Evolutionary conservation across 2,329 filamentous ascomycete species (phyloP).

Genomic region (Penicillium janthinellum): DNA sequence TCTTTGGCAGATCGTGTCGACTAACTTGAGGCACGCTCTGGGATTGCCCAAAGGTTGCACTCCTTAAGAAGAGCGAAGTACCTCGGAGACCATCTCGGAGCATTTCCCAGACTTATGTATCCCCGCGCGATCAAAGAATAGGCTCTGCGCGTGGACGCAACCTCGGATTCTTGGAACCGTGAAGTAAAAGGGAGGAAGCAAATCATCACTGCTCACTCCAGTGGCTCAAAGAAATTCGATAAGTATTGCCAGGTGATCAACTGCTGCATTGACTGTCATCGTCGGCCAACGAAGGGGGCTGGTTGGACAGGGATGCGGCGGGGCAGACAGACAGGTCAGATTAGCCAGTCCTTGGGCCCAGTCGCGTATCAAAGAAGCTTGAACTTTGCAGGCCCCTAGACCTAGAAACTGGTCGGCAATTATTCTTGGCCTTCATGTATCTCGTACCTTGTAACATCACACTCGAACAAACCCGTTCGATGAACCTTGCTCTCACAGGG

Average conservation of each 20-base stretch:
- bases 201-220: not conserved
- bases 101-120: not conserved
- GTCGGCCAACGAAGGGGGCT: not conserved
- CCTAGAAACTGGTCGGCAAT: too few species aligned
- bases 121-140: not conserved
- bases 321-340: not conserved
- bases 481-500: not conserved
- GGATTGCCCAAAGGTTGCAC: not conserved
- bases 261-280: not conserved
- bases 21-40: not conserved
- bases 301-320: not conserved
- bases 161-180: not conserved
- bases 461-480: not conserved
- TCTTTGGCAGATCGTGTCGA: too few species aligned
- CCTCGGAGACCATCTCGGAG: not conserved
- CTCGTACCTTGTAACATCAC: not conserved
- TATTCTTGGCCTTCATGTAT: too few species aligned
- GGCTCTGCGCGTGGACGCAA: not conserved
- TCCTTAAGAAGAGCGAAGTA: not conserved
- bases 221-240: not conserved
- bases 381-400: too few species aligned
- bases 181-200: not conserved
- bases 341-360: not conserved
- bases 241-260: not conserved
- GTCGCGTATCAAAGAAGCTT: not conserved